phyloP scores from a whole-genome alignment of 495 filamentous ascomycete genomes.

The Aspergillus haitiensis region DNA sequence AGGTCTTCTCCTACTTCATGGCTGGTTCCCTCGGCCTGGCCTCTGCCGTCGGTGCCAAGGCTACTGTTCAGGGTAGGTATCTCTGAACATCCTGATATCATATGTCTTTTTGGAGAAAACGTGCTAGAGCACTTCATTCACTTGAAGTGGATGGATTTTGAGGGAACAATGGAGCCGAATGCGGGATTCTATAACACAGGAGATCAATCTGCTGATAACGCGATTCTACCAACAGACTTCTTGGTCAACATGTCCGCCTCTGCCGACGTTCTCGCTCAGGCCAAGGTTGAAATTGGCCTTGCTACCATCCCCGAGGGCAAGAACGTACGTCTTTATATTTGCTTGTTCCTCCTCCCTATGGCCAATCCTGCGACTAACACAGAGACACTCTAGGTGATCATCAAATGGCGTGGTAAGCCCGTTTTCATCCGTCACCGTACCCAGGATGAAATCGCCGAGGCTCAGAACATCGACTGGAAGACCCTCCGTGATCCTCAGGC shows the following conservation, averaged over 20 bases:
- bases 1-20: slow-evolving; percentile 97
- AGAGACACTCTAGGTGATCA: slow-evolving; percentile 69
- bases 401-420: slow-evolving; percentile 99
- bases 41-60: slow-evolving; percentile 90
- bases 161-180: slow-evolving; percentile 3
- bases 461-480: slow-evolving; percentile 73
- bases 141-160: background rate
- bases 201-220: slow-evolving; percentile 23
- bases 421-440: slow-evolving; percentile 99
- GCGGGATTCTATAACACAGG: background rate
- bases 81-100: slow-evolving; percentile 9
- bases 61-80: slow-evolving; percentile 87
- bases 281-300: slow-evolving; percentile 98
- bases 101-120: background rate
- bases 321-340: slow-evolving; percentile 69
- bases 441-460: slow-evolving; percentile 78
- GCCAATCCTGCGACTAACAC: slow-evolving; percentile 17
- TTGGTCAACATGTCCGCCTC: slow-evolving; percentile 99
- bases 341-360: background rate
- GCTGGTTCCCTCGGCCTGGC: slow-evolving; percentile 91
- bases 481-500: slow-evolving; percentile 84
- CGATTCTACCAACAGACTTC: slow-evolving; percentile 69
- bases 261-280: slow-evolving; percentile 96
- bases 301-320: slow-evolving; percentile 94
- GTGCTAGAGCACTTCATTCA: background rate